A percentile compares a stretch with the other conserved stretches of the same genome.
These are phyloP conservation scores for Yarrowia sp. DNA, from an alignment of 805 yeast species.

Conservation along the genomic window DNA sequence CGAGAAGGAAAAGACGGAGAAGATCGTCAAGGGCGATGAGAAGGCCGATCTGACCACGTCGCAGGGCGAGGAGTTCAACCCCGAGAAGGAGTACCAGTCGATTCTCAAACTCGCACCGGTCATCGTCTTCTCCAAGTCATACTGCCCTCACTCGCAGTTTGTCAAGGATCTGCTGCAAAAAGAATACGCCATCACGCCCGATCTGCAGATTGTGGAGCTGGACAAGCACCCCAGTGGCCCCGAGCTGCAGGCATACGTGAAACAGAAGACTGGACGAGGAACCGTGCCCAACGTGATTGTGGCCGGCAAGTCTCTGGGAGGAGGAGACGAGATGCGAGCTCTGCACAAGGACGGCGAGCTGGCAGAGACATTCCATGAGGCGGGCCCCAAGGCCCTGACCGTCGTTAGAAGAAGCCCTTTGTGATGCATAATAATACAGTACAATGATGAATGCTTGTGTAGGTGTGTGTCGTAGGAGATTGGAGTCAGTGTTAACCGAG, in stretches of 20 bases:
- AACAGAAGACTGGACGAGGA: conserved; percentile 69
- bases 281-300: conserved; percentile 93
- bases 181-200: conserved; percentile 74
- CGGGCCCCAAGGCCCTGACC: conserved; percentile 13
- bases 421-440: not conserved
- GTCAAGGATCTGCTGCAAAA: conserved; percentile 70
- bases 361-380: conserved; percentile 55
- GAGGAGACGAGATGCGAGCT: conserved; percentile 77
- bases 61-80: conserved; percentile 53
- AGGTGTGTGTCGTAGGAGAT: too few relatives aligned
- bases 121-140: conserved; percentile 60
- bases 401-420: conserved; percentile 29
- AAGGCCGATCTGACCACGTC: conserved; percentile 44
- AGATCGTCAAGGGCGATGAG: conserved; percentile 41
- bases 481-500: too few relatives aligned
- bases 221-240: conserved; percentile 80
- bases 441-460: too few relatives aligned
- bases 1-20: conserved; percentile 49
- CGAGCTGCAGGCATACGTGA: conserved; percentile 76
- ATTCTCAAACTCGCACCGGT: conserved; percentile 55
- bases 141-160: conserved; percentile 71
- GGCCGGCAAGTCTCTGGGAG: conserved; percentile 80
- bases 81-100: conserved; percentile 61
- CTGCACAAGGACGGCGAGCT: conserved; percentile 67
- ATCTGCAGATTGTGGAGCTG: conserved; percentile 76